These are phyloP conservation scores for Peltaster fructicola DNA, from an alignment of 2,329 filamentous ascomycete species.

Conservation along the genomic window DNA sequence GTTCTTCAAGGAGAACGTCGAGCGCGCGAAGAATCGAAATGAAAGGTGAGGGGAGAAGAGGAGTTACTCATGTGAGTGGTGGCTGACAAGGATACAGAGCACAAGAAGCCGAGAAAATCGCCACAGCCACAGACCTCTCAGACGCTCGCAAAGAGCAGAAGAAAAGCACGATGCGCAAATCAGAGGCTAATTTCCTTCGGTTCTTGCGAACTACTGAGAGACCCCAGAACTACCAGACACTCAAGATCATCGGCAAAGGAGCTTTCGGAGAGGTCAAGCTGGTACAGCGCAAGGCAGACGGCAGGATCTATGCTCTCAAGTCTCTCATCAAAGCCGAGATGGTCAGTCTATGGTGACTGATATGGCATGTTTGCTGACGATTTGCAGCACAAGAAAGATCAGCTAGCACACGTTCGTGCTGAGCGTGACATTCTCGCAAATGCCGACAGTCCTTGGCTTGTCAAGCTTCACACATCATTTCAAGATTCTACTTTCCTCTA, in stretches of 20 bases:
- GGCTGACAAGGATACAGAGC: constrained; percentile 42
- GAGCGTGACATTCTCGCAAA: constrained; percentile 96
- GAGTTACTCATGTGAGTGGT: too few species aligned
- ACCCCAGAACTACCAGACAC: constrained; percentile 83
- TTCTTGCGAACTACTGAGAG: constrained; percentile 87
- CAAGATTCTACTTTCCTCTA: constrained; percentile 93
- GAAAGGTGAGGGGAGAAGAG: constrained; percentile 58
- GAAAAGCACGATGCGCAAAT: constrained; percentile 66
- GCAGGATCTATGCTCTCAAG: constrained; percentile 96
- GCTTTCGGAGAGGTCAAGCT: constrained; percentile 97
- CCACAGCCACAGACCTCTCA: constrained; percentile 58
- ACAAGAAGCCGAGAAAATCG: constrained; percentile 74
- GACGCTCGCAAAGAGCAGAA: constrained; percentile 67
- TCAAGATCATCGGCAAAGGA: constrained; percentile 98
- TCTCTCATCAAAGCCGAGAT: constrained; percentile 97
- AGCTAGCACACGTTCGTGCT: constrained; percentile 88
- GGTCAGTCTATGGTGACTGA: constrained; percentile 24
- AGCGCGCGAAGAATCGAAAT: constrained; percentile 86
- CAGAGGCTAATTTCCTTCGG: constrained; percentile 81
- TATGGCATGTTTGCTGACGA: not conserved
- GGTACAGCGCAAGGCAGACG: constrained; percentile 88
- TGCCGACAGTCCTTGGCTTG: constrained; percentile 98
- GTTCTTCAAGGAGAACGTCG: constrained; percentile 98
- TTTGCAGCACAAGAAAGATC: constrained; percentile 80
- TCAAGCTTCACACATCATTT: constrained; percentile 96